These are phyloP conservation scores for Mucor velutinosus DNA, from an alignment of 371 early-diverging fungal genomes.

Conservation along the genomic window DNA sequence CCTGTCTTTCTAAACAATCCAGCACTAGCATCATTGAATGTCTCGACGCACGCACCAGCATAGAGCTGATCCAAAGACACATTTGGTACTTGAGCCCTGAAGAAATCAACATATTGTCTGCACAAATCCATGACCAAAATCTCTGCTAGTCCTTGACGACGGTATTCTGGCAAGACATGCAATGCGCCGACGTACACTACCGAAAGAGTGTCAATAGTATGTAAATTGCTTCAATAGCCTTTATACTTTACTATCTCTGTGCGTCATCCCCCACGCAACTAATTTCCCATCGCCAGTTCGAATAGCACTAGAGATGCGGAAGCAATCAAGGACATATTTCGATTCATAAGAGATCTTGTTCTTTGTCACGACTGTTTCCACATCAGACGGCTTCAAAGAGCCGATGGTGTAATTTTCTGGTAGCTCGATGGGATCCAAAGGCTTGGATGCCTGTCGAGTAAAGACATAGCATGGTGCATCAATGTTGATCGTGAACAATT, in stretches of 20 bases:
- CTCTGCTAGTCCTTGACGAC: slow-evolving; percentile 13
- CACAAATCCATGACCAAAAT: neutral
- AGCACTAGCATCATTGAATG: slow-evolving; percentile 4
- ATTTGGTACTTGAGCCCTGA: neutral
- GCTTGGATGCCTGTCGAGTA: neutral
- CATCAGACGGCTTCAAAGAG: neutral
- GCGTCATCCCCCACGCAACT: slow-evolving; percentile 18
- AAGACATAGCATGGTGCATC: slow-evolving; percentile 10
- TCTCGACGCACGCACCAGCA: slow-evolving; percentile 7
- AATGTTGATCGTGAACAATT: neutral
- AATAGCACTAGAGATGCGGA: slow-evolving; percentile 5
- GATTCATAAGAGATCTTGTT: slow-evolving; percentile 5
- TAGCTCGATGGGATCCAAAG: neutral
- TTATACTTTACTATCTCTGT: slow-evolving; percentile 13
- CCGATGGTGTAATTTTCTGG: neutral
- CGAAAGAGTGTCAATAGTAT: neutral
- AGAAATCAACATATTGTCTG: slow-evolving; percentile 3
- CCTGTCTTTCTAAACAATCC: slow-evolving; percentile 6
- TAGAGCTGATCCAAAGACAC: neutral
- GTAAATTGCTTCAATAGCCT: neutral
- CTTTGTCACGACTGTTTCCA: neutral
- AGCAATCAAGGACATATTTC: slow-evolving; percentile 6
- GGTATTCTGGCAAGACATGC: slow-evolving; percentile 12
- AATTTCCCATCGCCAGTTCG: slow-evolving; percentile 8
- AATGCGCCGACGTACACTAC: slow-evolving; percentile 14